A percentile compares a stretch with the other conserved stretches of the same genome.
phyloP scores from a whole-genome alignment of 2,329 filamentous ascomycete species.

The Anthostomella pinea region DNA sequence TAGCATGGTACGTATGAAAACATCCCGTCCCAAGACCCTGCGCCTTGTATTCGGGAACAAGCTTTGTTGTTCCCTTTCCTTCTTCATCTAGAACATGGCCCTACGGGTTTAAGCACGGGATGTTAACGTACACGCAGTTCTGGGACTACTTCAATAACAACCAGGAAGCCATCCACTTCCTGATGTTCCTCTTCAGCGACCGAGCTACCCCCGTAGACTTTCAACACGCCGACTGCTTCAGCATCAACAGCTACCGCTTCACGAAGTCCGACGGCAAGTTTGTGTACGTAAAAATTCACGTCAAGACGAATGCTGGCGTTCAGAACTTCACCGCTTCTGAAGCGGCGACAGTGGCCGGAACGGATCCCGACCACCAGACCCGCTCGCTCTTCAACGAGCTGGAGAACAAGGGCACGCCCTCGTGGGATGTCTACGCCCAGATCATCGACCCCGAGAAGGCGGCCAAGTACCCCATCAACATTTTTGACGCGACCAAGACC shows the following conservation, averaged over 20 bases:
- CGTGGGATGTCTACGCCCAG: slow-evolving; percentile 53
- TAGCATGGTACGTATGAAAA: too few species aligned
- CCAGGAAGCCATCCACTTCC: slow-evolving; percentile 46
- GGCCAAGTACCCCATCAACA: slow-evolving; percentile 43
- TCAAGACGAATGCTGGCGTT: slow-evolving; percentile 46
- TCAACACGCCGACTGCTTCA: slow-evolving; percentile 44
- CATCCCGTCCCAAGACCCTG: too few species aligned
- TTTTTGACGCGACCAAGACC: slow-evolving; percentile 57
- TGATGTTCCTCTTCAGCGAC: slow-evolving; percentile 51
- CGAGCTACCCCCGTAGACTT: slow-evolving; percentile 47
- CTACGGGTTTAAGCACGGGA: too few species aligned
- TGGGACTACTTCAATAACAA: slow-evolving; percentile 35
- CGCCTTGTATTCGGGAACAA: too few species aligned
- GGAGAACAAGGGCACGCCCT: slow-evolving; percentile 43
- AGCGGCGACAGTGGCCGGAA: slow-evolving; percentile 33
- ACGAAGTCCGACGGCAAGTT: slow-evolving; percentile 30
- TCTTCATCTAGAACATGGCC: too few species aligned
- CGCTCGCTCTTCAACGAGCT: slow-evolving; percentile 39
- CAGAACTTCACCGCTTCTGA: slow-evolving; percentile 42
- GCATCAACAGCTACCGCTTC: slow-evolving; percentile 48
- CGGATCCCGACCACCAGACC: slow-evolving; percentile 50
- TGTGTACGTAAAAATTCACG: slow-evolving; percentile 35
- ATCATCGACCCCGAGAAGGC: slow-evolving; percentile 52
- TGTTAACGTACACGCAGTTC: too few species aligned
- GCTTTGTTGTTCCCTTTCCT: too few species aligned